Base-by-base conservation (phyloP, 495 filamentous ascomycete genomes). In the Trichoderma erinaceum region DNA sequence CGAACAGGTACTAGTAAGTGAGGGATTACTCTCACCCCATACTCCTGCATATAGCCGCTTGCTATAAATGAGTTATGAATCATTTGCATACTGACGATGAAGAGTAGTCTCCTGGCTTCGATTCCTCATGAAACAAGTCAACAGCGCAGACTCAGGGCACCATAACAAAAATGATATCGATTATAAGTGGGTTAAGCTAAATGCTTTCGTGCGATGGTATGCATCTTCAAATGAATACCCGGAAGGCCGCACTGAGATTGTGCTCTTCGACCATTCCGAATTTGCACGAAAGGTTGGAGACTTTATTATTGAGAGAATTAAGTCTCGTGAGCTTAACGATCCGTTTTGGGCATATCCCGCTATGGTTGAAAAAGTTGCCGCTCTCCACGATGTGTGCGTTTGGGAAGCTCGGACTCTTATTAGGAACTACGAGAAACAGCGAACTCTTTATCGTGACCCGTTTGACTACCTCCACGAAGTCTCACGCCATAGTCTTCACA, bases 401-500 rank as follows among this genome's bases (percentile, higher is more conserved):
- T 80, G 78, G 77, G 68, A 67, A 0, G 71, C 78, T 43, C 78
- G 78, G 13, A 66, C 78, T 68, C 64, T 71, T 7, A 66, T 79
- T 13, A 65, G 78, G 41, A 75, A 77, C 61, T 72, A 64, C 46
- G 63, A 74, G 66, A 50, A 29, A 43, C 52, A 5, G 0, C 69
- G 67, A 43, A 18, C 41, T 15, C 23, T 29, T 64, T 18, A 66
- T 41, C 12, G 56, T 58, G 21, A 66, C 66, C 71, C 80, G 64
- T 83, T 82, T 56, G 69, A 72, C 43, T 68, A 61, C 12, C 69
- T 84, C 15, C 81, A 85, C 73, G 81, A 85, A 50, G 75, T 80
- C 66, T 76, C 78, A n/a, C 77, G 82, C 15, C 82, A 84, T 67
- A 76, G 76, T 8, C 79, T 81, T 32, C 80, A 85, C 68, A 74